Evolutionary conservation across 2,329 filamentous ascomycete species (phyloP).

Genomic region (Chaetomium strumarium): DNA sequence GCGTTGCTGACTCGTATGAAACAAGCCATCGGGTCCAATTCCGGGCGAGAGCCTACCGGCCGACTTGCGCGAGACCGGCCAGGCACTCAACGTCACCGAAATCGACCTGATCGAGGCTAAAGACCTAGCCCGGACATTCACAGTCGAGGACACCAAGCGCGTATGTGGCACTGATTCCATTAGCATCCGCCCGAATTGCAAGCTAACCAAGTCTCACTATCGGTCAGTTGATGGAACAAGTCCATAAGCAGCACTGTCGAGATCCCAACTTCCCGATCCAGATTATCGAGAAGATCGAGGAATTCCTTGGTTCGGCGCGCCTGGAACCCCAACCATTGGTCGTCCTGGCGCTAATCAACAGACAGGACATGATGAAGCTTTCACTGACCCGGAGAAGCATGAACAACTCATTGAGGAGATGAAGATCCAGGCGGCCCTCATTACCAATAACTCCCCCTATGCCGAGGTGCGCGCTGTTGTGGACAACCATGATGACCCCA

Average conservation of each 20-base stretch:
- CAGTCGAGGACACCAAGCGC: slow-evolving; percentile 19
- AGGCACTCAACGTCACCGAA: slow-evolving; percentile 17
- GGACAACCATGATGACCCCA: slow-evolving; percentile 48
- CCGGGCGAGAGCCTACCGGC: background rate
- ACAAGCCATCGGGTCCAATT: slow-evolving; percentile 6
- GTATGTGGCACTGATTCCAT: slow-evolving; percentile 1
- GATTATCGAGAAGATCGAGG: slow-evolving; percentile 19
- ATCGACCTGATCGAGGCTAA: slow-evolving; percentile 20
- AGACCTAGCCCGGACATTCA: slow-evolving; percentile 14
- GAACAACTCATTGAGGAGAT: slow-evolving; percentile 46
- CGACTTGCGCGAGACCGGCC: slow-evolving; percentile 1
- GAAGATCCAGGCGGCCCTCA: slow-evolving; percentile 49
- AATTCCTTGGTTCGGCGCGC: slow-evolving; percentile 17
- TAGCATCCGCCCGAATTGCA: background rate
- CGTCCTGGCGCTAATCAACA: background rate
- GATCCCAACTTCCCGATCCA: slow-evolving; percentile 23
- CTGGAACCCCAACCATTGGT: background rate
- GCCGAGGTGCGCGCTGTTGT: slow-evolving; percentile 52
- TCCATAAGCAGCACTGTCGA: slow-evolving; percentile 18
- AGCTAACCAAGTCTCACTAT: background rate
- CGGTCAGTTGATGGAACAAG: slow-evolving; percentile 15
- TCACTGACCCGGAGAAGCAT: slow-evolving; percentile 41
- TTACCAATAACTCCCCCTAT: slow-evolving; percentile 52
- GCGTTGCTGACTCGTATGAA: background rate
- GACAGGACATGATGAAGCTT: slow-evolving; percentile 38